Conservation (phyloP, 2,329 filamentous ascomycete genomes). For the Pyrenophora seminiperda region DNA sequence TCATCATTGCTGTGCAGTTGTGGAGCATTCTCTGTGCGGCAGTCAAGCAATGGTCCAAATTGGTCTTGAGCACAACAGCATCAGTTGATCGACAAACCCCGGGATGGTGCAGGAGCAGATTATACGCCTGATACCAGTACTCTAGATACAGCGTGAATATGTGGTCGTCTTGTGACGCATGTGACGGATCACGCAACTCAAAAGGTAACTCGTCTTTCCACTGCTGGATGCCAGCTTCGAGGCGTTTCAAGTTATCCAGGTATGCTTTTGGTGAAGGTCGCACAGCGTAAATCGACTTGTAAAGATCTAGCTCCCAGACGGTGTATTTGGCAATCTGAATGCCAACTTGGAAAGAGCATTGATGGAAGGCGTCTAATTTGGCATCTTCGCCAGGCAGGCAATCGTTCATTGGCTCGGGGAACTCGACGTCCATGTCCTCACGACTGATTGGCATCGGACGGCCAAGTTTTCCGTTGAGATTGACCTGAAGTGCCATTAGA, state of each 20-base stretch:
- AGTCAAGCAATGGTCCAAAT: constrained; percentile 65
- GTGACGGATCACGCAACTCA: constrained; percentile 59
- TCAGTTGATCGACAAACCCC: constrained; percentile 57
- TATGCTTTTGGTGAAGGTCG: constrained; percentile 68
- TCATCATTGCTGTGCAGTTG: constrained; percentile 63
- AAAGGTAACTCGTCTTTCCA: constrained; percentile 70
- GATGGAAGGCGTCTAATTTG: constrained; percentile 49
- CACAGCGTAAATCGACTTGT: constrained; percentile 75
- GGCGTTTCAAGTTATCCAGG: constrained; percentile 63
- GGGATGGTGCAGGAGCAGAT: constrained; percentile 60
- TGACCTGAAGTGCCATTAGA: constrained; percentile 68
- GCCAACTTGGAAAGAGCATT: constrained; percentile 70
- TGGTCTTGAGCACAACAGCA: constrained; percentile 64
- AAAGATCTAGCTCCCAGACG: constrained; percentile 73
- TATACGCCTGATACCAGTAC: constrained; percentile 56
- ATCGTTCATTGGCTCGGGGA: constrained; percentile 74
- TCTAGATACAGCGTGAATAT: constrained; percentile 57
- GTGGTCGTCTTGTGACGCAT: constrained; percentile 54
- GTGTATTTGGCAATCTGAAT: constrained; percentile 69
- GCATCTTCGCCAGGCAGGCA: constrained; percentile 67
- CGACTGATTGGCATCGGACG: constrained; percentile 74
- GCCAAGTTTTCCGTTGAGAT: constrained; percentile 76
- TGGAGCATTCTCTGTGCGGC: constrained; percentile 68
- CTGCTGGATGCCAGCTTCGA: constrained; percentile 67
- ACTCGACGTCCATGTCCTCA: constrained; percentile 78